Evolutionary conservation across 2,329 filamentous ascomycete species (phyloP).

Genomic region (Aureobasidium sp.): DNA sequence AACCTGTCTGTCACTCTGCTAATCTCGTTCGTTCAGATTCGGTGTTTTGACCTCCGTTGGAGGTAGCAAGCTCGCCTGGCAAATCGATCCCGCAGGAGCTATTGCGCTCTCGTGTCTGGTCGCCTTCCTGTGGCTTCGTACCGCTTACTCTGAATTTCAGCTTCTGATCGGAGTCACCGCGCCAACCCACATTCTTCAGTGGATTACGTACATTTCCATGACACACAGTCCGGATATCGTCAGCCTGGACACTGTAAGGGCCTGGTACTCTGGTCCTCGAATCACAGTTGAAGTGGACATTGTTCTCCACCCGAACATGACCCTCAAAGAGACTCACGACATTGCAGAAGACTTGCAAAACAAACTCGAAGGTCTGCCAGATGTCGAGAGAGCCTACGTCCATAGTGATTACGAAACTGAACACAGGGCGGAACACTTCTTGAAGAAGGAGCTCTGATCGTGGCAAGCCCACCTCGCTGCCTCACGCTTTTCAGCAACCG

Average conservation of each 20-base stretch:
- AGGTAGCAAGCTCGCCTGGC: slow-evolving; percentile 79
- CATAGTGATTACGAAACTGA: slow-evolving; percentile 97
- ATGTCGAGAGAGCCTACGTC: slow-evolving; percentile 89
- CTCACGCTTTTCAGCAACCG: neutral
- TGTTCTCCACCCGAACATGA: slow-evolving; percentile 73
- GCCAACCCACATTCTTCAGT: slow-evolving; percentile 75
- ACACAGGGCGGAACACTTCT: slow-evolving; percentile 79
- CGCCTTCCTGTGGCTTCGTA: slow-evolving; percentile 70
- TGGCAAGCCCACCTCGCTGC: neutral
- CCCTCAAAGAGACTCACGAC: slow-evolving; percentile 76
- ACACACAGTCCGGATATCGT: slow-evolving; percentile 76
- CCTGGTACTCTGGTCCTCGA: slow-evolving; percentile 81
- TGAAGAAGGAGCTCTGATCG: slow-evolving; percentile 55
- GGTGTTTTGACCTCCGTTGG: slow-evolving; percentile 81
- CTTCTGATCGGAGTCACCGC: slow-evolving; percentile 85
- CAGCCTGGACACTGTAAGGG: slow-evolving; percentile 89
- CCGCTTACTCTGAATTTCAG: slow-evolving; percentile 82
- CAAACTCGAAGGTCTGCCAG: slow-evolving; percentile 84
- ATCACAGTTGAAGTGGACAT: slow-evolving; percentile 94
- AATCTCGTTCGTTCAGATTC: slow-evolving; percentile 34
- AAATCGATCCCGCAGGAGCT: slow-evolving; percentile 89
- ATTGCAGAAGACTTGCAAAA: slow-evolving; percentile 89
- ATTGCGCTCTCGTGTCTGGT: slow-evolving; percentile 75
- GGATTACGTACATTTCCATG: slow-evolving; percentile 91
- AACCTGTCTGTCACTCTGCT: neutral